Evolutionary conservation across 768 basidiomycete genomes (phyloP).

Genomic region (Tricholoma sp.): DNA sequence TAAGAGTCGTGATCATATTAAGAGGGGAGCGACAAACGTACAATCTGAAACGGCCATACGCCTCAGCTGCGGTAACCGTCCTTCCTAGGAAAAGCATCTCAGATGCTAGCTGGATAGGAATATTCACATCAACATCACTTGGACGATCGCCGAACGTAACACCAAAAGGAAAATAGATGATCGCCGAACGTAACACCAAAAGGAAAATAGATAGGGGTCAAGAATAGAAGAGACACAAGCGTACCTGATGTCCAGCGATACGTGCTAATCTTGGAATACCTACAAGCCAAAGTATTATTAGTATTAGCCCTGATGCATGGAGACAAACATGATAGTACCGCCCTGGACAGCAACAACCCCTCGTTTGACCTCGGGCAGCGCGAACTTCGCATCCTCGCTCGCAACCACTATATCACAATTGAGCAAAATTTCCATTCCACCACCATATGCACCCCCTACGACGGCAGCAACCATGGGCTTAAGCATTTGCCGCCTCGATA

Average conservation of each 20-base stretch:
- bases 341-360: slow-evolving; percentile 73
- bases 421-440: slow-evolving; percentile 60
- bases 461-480: slow-evolving; percentile 84
- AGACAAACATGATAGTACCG: slow-evolving; percentile 37
- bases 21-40: no score
- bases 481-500: slow-evolving; percentile 60
- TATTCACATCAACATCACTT: slow-evolving; percentile 13
- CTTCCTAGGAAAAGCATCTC: slow-evolving; percentile 74
- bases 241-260: slow-evolving; percentile 72
- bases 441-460: slow-evolving; percentile 66
- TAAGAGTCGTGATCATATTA: no score
- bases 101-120: slow-evolving; percentile 50
- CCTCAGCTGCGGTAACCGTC: slow-evolving; percentile 61
- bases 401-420: slow-evolving; percentile 80
- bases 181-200: slow-evolving; percentile 2
- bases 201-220: background rate
- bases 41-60: slow-evolving; percentile 71
- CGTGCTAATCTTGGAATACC: slow-evolving; percentile 65
- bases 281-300: slow-evolving; percentile 18
- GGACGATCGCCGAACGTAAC: background rate
- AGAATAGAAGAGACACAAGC: slow-evolving; percentile 5
- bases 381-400: slow-evolving; percentile 60
- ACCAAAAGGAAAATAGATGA: slow-evolving; percentile 2
- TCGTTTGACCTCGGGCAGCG: slow-evolving; percentile 71
- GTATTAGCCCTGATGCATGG: background rate